These are phyloP conservation scores for Lagenaria siceraria DNA, from an alignment of 306 rosid genomes.

Conservation along the genomic window DNA sequence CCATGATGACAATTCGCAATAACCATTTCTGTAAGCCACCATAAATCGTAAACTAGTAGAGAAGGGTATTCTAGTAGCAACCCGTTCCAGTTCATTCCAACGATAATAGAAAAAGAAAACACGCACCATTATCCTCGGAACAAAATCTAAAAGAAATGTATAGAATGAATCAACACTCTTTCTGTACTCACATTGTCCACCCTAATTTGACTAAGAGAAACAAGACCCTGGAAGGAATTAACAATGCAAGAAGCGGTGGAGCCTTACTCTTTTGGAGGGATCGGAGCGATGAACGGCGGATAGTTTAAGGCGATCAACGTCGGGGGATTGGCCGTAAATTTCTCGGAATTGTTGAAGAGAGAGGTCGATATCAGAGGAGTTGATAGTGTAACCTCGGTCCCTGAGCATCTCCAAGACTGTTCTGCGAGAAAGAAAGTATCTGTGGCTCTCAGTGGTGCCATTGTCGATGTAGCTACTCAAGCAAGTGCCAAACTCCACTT, in stretches of 20 bases:
- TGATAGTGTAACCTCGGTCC: slow-evolving; percentile 68
- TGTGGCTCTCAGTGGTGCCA: slow-evolving; percentile 54
- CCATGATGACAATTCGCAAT: background rate
- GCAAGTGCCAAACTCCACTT: slow-evolving; percentile 22
- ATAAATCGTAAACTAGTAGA: background rate
- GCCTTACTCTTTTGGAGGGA: slow-evolving; percentile 44
- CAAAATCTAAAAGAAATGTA: background rate
- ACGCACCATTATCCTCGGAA: background rate
- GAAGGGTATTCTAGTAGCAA: background rate
- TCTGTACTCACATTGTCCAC: background rate
- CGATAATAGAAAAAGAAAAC: background rate
- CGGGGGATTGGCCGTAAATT: slow-evolving; percentile 37
- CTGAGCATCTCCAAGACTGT: slow-evolving; percentile 72
- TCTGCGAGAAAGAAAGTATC: slow-evolving; percentile 59
- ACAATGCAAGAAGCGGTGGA: background rate
- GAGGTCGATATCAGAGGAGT: slow-evolving; percentile 36
- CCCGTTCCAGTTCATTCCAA: background rate
- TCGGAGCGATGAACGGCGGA: slow-evolving; percentile 42
- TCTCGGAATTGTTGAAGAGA: slow-evolving; percentile 55
- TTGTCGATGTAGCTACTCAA: slow-evolving; percentile 35
- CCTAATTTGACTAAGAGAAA: background rate
- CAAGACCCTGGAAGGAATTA: background rate
- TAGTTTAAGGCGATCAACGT: slow-evolving; percentile 61
- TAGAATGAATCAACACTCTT: background rate
- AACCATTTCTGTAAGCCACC: background rate